Evolutionary conservation across 306 rosid genomes (phyloP).

Genomic region (Biancaea sappan): DNA sequence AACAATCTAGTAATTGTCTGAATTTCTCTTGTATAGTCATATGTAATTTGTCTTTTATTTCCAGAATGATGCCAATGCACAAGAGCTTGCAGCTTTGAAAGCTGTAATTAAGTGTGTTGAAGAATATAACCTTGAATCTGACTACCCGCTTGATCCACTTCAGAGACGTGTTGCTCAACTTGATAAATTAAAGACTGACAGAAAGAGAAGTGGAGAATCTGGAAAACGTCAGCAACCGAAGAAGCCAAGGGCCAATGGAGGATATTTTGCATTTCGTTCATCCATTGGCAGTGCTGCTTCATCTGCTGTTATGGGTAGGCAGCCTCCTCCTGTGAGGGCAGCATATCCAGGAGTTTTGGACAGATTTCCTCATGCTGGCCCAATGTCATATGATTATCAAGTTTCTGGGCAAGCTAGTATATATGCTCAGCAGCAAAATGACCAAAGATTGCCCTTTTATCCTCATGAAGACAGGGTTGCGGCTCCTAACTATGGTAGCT

Average conservation of each 20-base stretch:
- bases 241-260: constrained; percentile 56
- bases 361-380: constrained; percentile 47
- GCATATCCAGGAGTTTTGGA: constrained; percentile 50
- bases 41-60: constrained; percentile 16
- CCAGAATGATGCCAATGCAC: constrained; percentile 57
- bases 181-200: constrained; percentile 62
- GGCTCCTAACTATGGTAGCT: constrained; percentile 53
- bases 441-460: constrained; percentile 44
- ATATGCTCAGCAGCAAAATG: constrained; percentile 46
- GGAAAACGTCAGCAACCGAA: constrained; percentile 55
- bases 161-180: constrained; percentile 72
- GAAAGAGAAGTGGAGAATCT: constrained; percentile 58
- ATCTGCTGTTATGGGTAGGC: constrained; percentile 44
- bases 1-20: constrained; percentile 19
- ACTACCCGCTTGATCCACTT: constrained; percentile 82
- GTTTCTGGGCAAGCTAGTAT: constrained; percentile 56
- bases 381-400: constrained; percentile 50
- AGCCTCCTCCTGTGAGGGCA: constrained; percentile 51
- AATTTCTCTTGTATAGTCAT: constrained; percentile 21
- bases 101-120: constrained; percentile 56
- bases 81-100: constrained; percentile 67
- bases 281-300: constrained; percentile 44
- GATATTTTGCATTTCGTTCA: constrained; percentile 50
- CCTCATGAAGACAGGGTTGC: constrained; percentile 39
- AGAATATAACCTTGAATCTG: constrained; percentile 71